Base-by-base conservation (phyloP, 2,329 filamentous ascomycete species). In the Fusarium duplospermum region DNA sequence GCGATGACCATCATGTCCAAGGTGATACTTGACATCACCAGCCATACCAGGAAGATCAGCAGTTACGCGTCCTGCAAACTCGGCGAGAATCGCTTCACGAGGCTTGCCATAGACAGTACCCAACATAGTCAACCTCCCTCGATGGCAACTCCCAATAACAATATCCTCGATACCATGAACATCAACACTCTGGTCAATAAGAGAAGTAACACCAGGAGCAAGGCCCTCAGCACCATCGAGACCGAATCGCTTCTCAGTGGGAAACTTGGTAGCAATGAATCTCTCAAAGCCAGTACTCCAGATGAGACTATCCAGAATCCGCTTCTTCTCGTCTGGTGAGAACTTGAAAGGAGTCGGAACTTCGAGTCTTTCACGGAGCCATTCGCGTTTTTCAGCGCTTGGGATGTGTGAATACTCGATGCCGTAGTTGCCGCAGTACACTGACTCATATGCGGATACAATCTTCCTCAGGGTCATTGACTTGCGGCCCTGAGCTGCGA, bases 1-100 rank as follows among this genome's bases (percentile, higher is more conserved):
- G 69, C 96, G 94, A 87, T 98, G 95, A 77, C 98, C 98, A 88
- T 98, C 98, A 94, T 98, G 98, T 81, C 96, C 96, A 80, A 98
- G 88, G 86, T 98, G 96, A 86, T 98, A 98, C 86, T 99, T 98
- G 84, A 98, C 96, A 83, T 98, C 96, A 78, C 96, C 96, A 66
- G 96, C 98, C 70, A 74, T 74, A 67, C 96, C 96, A 85, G 98
- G 95, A 77, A 98, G 95, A 76, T 93, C 93, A 61, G 94, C 93
- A 81, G 94, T 94, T 20, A 93, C 87, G 50, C 93, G 93, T 76
- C 96, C 96, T 71, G 94, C 93, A 81, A 99, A 99, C 84, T 99
- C 96, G 82, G 93, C 97, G 87, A 99, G 98, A 84, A 99, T 98
- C 72, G 96, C 98, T 86, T 98, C 96, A 84, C 98, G 98, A 77